Conservation (phyloP, 345 rosid species). For the Salix viminalis region DNA sequence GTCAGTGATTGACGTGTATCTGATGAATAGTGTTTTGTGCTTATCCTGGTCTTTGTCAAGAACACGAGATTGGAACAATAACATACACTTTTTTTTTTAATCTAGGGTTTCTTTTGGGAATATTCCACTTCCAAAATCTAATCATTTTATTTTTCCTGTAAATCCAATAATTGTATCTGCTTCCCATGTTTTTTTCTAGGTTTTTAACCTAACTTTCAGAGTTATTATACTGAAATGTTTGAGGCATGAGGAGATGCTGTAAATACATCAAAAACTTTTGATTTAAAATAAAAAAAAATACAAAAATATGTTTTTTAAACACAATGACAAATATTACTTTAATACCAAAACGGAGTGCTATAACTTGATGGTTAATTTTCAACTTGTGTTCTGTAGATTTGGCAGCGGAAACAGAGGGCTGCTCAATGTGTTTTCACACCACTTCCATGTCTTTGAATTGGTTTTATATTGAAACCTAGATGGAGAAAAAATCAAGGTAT, state of each 20-base stretch:
- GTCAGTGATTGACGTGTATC: slow-evolving; percentile 4
- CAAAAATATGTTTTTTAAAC: no score
- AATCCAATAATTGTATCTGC: background rate
- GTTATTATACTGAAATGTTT: no score
- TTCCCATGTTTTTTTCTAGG: background rate
- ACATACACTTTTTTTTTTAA: background rate
- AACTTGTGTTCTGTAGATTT: no score
- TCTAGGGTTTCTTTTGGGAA: background rate
- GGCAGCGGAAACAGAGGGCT: background rate
- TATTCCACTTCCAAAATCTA: background rate
- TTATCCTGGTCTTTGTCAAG: slow-evolving; percentile 13
- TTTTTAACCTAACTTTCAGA: no score
- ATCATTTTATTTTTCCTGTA: background rate
- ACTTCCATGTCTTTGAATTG: background rate
- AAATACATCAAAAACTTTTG: no score
- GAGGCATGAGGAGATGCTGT: no score
- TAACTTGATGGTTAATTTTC: no score
- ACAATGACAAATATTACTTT: no score
- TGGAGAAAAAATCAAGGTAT: no score
- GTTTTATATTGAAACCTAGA: no score
- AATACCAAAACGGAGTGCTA: background rate
- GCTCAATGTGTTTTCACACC: background rate
- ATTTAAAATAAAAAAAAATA: no score
- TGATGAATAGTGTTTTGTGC: background rate
- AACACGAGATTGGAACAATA: no score